Evolutionary conservation across 345 rosid genomes (phyloP).

Genomic region (Ceriops tagal): DNA sequence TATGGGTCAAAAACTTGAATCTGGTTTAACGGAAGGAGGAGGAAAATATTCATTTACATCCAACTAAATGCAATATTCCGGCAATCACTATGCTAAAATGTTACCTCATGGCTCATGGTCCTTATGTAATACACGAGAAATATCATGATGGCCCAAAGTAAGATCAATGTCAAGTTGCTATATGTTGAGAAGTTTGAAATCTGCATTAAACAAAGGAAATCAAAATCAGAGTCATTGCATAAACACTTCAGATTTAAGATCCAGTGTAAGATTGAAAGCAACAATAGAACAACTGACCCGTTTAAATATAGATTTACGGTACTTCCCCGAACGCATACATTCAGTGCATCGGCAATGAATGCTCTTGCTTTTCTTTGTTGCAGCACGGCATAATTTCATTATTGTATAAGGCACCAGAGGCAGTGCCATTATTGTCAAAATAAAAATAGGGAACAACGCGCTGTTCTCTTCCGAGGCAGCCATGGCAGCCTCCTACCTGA

Average conservation of each 20-base stretch:
- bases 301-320: conserved; percentile 74
- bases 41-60: background rate
- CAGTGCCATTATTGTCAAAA: conserved; percentile 91
- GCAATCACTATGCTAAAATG: background rate
- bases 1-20: conserved; percentile 87
- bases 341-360: conserved; percentile 81
- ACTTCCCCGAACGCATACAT: conserved; percentile 79
- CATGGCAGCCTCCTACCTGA: conserved; percentile 37
- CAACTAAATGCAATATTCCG: background rate
- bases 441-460: conserved; percentile 86
- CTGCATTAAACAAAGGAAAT: conserved; percentile 35
- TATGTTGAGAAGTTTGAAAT: conserved; percentile 90
- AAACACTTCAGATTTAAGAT: no score
- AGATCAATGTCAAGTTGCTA: conserved; percentile 79
- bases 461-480: conserved; percentile 91
- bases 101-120: conserved; percentile 81
- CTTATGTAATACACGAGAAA: conserved; percentile 84
- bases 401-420: conserved; percentile 89
- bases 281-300: conserved; percentile 38
- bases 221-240: background rate
- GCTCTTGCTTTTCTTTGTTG: conserved; percentile 62
- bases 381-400: conserved; percentile 63
- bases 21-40: conserved; percentile 32
- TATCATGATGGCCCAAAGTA: conserved; percentile 86
- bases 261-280: background rate